Evolutionary conservation across 352 stramenopile genomes (phyloP).

Genomic region (Globisporangium lucens): DNA sequence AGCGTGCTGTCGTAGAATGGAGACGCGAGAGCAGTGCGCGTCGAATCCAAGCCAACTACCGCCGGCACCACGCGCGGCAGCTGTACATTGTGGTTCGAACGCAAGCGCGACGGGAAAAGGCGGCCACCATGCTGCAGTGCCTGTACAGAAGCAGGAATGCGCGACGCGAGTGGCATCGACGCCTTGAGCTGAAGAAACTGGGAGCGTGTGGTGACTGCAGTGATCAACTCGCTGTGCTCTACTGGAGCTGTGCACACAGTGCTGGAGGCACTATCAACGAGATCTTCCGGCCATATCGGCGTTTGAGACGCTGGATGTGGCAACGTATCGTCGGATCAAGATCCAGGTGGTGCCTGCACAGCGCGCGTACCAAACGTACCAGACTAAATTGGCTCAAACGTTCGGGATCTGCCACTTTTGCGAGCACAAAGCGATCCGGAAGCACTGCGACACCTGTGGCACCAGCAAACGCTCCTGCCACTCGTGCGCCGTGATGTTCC

Average conservation of each 20-base stretch:
- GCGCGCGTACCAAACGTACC: slow-evolving; percentile 36
- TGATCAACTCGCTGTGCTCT: slow-evolving; percentile 31
- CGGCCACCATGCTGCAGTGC: slow-evolving; percentile 45
- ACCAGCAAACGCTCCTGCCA: slow-evolving; percentile 38
- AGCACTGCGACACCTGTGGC: slow-evolving; percentile 39
- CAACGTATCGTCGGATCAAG: slow-evolving; percentile 32
- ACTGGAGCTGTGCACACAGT: slow-evolving; percentile 37
- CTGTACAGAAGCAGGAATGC: slow-evolving; percentile 30
- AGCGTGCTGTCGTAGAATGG: slow-evolving; percentile 6
- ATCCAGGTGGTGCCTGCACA: slow-evolving; percentile 25
- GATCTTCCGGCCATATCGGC: neutral
- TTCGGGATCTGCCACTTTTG: slow-evolving; percentile 49
- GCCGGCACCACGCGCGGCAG: slow-evolving; percentile 14
- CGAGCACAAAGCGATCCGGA: slow-evolving; percentile 29
- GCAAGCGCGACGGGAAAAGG: slow-evolving; percentile 25
- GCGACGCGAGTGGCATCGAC: slow-evolving; percentile 28
- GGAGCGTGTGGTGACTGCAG: slow-evolving; percentile 47
- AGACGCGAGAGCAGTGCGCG: slow-evolving; percentile 20
- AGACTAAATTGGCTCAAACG: slow-evolving; percentile 13
- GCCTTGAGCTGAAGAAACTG: slow-evolving; percentile 27
- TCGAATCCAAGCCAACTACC: slow-evolving; percentile 24
- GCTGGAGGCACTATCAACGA: slow-evolving; percentile 17
- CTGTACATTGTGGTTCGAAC: slow-evolving; percentile 29
- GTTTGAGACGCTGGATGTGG: slow-evolving; percentile 21
- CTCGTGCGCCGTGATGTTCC: slow-evolving; percentile 40